Evolutionary conservation across 768 basidiomycete genomes (phyloP).

Genomic region (Russula compacta): DNA sequence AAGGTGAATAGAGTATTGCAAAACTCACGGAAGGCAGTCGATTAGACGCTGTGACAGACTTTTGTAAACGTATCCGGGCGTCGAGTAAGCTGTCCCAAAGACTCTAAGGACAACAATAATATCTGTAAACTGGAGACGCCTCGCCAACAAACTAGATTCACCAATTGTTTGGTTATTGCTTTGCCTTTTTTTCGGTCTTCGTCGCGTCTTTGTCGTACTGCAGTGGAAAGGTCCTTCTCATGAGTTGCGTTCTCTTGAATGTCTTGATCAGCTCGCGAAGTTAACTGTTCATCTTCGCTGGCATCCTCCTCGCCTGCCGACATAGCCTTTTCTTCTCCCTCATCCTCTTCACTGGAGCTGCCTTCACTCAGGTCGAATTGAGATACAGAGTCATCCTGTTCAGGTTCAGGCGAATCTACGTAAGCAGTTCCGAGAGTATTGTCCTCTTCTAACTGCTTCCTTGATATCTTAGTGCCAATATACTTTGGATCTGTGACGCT

Average conservation of each 20-base stretch:
- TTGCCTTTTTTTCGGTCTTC: conserved; percentile 74
- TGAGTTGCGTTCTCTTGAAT: conserved; percentile 16
- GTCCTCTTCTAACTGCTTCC: conserved; percentile 46
- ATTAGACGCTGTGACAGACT: conserved; percentile 57
- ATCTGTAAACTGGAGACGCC: neutral
- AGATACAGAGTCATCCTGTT: conserved; percentile 21
- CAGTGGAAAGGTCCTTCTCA: conserved; percentile 40
- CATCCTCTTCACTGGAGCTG: conserved; percentile 6
- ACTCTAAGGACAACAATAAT: conserved; percentile 34
- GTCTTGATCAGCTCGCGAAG: neutral
- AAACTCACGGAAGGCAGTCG: conserved; percentile 51
- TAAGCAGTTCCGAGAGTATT: conserved; percentile 24
- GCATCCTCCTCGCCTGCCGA: conserved; percentile 21
- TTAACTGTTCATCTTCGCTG: conserved; percentile 13
- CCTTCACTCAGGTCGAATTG: conserved; percentile 2
- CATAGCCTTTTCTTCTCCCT: conserved; percentile 20
- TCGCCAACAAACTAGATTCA: conserved; percentile 30
- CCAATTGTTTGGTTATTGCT: conserved; percentile 77
- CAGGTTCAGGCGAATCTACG: conserved; percentile 21
- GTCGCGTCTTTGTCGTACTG: conserved; percentile 50
- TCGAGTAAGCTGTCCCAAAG: conserved; percentile 85
- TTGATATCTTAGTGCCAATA: conserved; percentile 53
- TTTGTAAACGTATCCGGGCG: conserved; percentile 88
- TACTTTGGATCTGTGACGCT: conserved; percentile 73
- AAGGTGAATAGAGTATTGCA: neutral